phyloP scores from a whole-genome alignment of 179 eudicot species.

The Vitellaria paradoxa region DNA sequence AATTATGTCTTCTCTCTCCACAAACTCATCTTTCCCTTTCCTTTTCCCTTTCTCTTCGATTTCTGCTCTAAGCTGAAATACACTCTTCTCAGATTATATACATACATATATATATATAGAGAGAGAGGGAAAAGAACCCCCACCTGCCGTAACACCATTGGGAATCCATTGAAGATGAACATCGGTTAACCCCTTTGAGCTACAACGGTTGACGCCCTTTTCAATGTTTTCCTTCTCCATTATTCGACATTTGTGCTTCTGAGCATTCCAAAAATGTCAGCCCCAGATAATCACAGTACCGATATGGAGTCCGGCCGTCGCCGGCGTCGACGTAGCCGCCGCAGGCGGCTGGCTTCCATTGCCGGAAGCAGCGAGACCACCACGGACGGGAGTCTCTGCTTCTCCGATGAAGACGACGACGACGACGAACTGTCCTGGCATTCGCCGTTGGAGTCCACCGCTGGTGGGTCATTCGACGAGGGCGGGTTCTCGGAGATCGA shows the following conservation, averaged over 20 bases:
- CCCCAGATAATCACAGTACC: not conserved
- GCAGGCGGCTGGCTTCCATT: not conserved
- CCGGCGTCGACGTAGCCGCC: slow-evolving; percentile 16
- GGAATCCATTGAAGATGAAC: no score
- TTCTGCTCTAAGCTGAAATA: not conserved
- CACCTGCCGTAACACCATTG: no score
- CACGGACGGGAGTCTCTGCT: slow-evolving; percentile 30
- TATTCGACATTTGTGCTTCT: not conserved
- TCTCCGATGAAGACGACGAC: slow-evolving; percentile 24
- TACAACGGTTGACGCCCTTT: not conserved
- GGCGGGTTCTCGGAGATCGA: slow-evolving; percentile 10
- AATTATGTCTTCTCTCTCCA: no score
- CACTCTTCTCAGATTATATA: no score
- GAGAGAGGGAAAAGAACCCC: no score
- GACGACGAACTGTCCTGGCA: slow-evolving; percentile 23
- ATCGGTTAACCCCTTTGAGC: not conserved
- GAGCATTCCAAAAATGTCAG: slow-evolving; percentile 16
- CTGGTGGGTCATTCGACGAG: slow-evolving; percentile 31
- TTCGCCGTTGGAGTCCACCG: slow-evolving; percentile 23
- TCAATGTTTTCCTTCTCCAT: not conserved
- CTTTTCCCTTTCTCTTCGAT: not conserved
- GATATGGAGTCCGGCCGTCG: slow-evolving; percentile 7
- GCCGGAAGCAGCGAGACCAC: slow-evolving; percentile 18
- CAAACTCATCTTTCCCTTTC: no score
- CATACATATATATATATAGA: no score